Base-by-base conservation (phyloP, 768 basidiomycete genomes). In the Hericium coralloides region DNA sequence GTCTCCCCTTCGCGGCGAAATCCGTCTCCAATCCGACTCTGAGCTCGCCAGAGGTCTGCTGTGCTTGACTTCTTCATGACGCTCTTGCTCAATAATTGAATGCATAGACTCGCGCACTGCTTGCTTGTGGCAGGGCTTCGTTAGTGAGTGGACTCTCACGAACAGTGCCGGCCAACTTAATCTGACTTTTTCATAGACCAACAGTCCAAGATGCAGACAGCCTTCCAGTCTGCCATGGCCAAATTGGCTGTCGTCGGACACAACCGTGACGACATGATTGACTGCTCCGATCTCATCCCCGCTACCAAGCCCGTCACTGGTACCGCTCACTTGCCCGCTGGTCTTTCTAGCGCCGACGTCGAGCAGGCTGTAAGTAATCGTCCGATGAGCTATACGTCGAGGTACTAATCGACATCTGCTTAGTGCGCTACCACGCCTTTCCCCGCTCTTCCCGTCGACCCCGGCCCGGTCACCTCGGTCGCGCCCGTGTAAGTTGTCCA, bases 1-100 rank as follows among this genome's bases (percentile, higher is more conserved):
- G 57, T 67, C 69, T 38, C 66, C 70, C 2, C 66, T 72, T 37
- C 41, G 4, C 36, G 71, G 70, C 22, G 70, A 70, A 60, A 62
- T 72, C 54, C 70, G 71, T 50, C 68, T 72, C 39, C 64, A 70
- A 60, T 71, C 70, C 49, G 70, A 72, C 64, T 62, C 58, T 0
- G 57, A 51, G 50, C 58, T 72, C 22, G 69, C 69, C 38, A 50
- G 51, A 56, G 71, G 31, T 31, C 10, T 9, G 31, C 5, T 31
- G 7, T 31, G 31, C 31, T 8, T 31, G 8, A 31, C 31, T 31
- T 31, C 31, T 31, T 8, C 31, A 31, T 8, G 31, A 31, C 7
- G 31, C 6, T 7, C 31, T 31, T 6, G 31, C 31, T 31, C 31
- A 31, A 31, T 9, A 31, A 31, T 31, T 31, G 31, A 6, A 8